These are phyloP conservation scores for Ganoderma boninense DNA, from an alignment of 1,284 basidiomycete species.

Conservation along the genomic window DNA sequence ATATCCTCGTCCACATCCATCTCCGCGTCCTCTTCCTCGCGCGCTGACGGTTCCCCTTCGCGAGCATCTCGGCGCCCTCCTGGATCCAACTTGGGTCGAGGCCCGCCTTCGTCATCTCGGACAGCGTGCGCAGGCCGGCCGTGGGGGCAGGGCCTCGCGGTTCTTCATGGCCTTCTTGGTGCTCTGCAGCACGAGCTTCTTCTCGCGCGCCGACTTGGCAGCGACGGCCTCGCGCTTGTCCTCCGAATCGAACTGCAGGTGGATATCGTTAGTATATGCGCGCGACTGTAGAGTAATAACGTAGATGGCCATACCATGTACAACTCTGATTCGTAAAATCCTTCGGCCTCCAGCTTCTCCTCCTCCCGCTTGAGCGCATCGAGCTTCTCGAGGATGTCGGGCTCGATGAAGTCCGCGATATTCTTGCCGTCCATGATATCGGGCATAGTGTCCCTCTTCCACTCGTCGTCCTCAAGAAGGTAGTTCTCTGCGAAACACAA, in stretches of 20 bases:
- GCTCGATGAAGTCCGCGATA: constrained; percentile 98
- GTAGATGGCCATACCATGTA: constrained; percentile 68
- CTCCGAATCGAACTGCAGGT: constrained; percentile 84
- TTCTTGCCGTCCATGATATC: constrained; percentile 99
- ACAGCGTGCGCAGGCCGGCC: constrained; percentile 86
- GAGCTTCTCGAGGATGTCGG: constrained; percentile 96
- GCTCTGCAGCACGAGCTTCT: constrained; percentile 83
- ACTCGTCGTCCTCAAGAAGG: constrained; percentile 88
- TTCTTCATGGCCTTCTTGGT: constrained; percentile 91
- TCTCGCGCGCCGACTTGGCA: constrained; percentile 69
- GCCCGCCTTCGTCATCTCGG: constrained; percentile 89
- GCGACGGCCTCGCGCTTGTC: constrained; percentile 86
- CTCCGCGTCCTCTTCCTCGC: constrained; percentile 59
- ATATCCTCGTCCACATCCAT: constrained; percentile 56
- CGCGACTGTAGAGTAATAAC: not conserved
- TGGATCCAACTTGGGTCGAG: constrained; percentile 90
- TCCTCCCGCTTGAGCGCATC: constrained; percentile 98
- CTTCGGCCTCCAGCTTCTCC: constrained; percentile 91
- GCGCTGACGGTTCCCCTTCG: constrained; percentile 78
- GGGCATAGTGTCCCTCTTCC: constrained; percentile 96
- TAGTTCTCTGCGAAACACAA: constrained; percentile 76
- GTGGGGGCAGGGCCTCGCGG: constrained; percentile 85
- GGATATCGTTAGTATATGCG: constrained; percentile 5
- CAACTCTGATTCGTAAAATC: constrained; percentile 92
- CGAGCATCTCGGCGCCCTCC: constrained; percentile 86